These are phyloP conservation scores for Protomyces lactucae-debilis DNA, from an alignment of 1,139 yeast genomes.

Conservation along the genomic window DNA sequence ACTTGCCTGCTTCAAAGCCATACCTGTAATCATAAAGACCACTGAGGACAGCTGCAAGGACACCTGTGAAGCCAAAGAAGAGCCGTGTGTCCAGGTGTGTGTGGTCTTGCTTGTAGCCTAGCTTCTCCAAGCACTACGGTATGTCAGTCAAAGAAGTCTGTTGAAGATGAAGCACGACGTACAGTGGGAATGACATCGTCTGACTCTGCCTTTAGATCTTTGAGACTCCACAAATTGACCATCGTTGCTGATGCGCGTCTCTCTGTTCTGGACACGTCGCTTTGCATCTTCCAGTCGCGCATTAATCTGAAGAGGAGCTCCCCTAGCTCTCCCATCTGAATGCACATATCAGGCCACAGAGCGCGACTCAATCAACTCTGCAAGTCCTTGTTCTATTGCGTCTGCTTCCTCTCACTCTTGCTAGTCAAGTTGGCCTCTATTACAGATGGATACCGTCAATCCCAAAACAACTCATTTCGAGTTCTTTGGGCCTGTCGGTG, in stretches of 20 bases:
- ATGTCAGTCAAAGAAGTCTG: background rate
- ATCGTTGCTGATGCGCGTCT: background rate
- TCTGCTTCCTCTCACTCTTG: background rate
- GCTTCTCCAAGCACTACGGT: constrained; percentile 48
- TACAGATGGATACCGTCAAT: background rate
- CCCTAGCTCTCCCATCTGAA: background rate
- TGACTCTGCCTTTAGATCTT: constrained; percentile 39
- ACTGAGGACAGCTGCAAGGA: constrained; percentile 59
- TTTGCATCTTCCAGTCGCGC: background rate
- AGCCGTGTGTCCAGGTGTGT: constrained; percentile 57
- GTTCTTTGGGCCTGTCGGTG: constrained; percentile 75
- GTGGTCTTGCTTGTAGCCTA: constrained; percentile 63
- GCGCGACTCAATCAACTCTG: background rate
- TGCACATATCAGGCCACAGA: background rate
- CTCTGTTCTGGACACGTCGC: background rate
- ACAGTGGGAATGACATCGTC: constrained; percentile 40
- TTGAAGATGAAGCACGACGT: constrained; percentile 7
- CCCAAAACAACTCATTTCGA: constrained; percentile 58
- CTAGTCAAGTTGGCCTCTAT: no score
- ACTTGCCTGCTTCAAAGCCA: constrained; percentile 45
- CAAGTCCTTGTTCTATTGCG: background rate
- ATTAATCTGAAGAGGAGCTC: background rate
- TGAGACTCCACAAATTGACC: constrained; percentile 32
- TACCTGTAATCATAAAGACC: constrained; percentile 63
- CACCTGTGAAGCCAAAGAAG: constrained; percentile 64